Base-by-base conservation (phyloP, 768 basidiomycete species). In the Tricholoma saponaceum region DNA sequence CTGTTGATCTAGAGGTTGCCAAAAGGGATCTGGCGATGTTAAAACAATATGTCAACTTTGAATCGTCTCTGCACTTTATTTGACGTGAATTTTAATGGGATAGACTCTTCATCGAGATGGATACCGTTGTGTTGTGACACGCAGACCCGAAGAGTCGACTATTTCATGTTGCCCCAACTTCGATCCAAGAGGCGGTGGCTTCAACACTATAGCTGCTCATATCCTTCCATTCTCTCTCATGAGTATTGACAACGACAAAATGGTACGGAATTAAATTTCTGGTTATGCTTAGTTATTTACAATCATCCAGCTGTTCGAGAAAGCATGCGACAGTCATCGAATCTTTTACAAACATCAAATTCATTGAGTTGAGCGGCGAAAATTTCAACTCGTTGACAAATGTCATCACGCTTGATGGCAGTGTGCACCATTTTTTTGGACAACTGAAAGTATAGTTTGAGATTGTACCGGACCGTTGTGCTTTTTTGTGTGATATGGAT, bases 21-120 rank as follows among this genome's bases (percentile, higher is more conserved):
- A 44, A 44, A 44, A 4, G 43, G 43, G 10, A 44, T 44, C 43
- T 5, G 9, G 9, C 3, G 9, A 22, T 22, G 20, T 10, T 44
- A 20, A 44, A 44, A 44, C 3, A 23, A 44, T 44, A 44, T 44
- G 43, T 44, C 7, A 44, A 20, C 3, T 8, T 20, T 44, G 3
- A 10, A 4, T 44, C 9, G 43, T 23, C 22, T 22, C 43, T 44
- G 3, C 43, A n/a, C 20, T 20, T 9, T 10, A 23, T 2, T 3
- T 6, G n/a, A 6, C 18, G 4, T 2, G 2, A 41, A 41, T 14
- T 2, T 35, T n/a, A n/a, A 35, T 14, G 39, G n/a, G 20, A 1
- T 51, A 51, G 50, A 30, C 50, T 28, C 51, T 52, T 12, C 51
- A 52, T 18, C 32, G 51, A 35, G 51, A 33, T 52, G 51, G 51